Evolutionary conservation across 2,329 filamentous ascomycete species (phyloP).

Genomic region (Hirsutella minnesotensis): DNA sequence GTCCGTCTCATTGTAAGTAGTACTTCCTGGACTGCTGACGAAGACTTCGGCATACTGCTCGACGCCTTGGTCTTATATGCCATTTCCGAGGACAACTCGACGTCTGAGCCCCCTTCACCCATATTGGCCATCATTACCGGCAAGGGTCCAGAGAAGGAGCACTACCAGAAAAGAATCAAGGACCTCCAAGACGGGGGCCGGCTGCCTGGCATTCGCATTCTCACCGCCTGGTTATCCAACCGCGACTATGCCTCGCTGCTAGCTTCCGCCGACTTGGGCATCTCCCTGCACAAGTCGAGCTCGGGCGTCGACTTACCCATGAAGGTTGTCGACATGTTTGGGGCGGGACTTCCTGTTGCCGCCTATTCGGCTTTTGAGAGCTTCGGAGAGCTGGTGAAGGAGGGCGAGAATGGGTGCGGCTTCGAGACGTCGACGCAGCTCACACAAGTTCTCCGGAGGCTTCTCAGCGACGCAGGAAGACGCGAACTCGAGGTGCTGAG

Average conservation of each 20-base stretch:
- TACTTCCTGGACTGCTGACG: conserved; percentile 94
- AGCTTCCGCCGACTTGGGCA: conserved; percentile 74
- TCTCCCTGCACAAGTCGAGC: conserved; percentile 85
- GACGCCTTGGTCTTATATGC: conserved; percentile 72
- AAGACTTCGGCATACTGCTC: conserved; percentile 84
- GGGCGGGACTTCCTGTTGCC: conserved; percentile 78
- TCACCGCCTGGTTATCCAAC: conserved; percentile 75
- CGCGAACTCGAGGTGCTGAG: conserved; percentile 49
- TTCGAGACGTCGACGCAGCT: conserved; percentile 65
- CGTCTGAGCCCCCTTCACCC: conserved; percentile 35
- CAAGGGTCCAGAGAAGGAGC: conserved; percentile 72
- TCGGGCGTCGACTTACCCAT: conserved; percentile 94
- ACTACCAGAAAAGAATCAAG: conserved; percentile 58
- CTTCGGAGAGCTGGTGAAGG: conserved; percentile 80
- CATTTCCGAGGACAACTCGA: conserved; percentile 28
- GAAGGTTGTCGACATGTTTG: conserved; percentile 99
- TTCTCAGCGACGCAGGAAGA: conserved; percentile 44
- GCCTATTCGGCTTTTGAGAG: conserved; percentile 81
- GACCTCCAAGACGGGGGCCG: conserved; percentile 48
- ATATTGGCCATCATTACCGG: conserved; percentile 90
- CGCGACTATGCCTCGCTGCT: conserved; percentile 77
- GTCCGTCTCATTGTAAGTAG: conserved; percentile 74
- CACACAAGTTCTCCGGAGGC: conserved; percentile 44
- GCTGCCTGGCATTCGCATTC: conserved; percentile 58
- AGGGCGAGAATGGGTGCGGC: conserved; percentile 75